phyloP scores from a whole-genome alignment of 148 eudicot species.

The Limonium bicolor region DNA sequence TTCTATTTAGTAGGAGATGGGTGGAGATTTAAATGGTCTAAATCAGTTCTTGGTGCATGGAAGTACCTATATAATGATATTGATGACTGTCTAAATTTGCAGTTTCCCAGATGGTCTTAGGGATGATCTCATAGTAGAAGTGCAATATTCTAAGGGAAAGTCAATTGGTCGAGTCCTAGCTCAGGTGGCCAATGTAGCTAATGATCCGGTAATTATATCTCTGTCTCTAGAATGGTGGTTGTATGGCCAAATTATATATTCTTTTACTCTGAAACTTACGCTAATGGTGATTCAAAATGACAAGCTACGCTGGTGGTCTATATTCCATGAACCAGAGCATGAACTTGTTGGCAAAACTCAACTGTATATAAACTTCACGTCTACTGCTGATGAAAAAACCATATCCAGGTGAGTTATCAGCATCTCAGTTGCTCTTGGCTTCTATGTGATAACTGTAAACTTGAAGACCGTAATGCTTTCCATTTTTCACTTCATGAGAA shows the following conservation, averaged over 20 bases:
- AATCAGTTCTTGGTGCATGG: too few relatives aligned
- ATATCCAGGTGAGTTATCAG: constrained; percentile 33
- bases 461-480: too few relatives aligned
- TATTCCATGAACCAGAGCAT: constrained; percentile 89
- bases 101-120: constrained; percentile 91
- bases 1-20: too few relatives aligned
- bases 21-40: too few relatives aligned
- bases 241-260: too few relatives aligned
- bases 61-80: too few relatives aligned
- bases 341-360: constrained; percentile 89
- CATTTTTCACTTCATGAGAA: background rate
- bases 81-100: too few relatives aligned
- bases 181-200: constrained; percentile 79
- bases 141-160: constrained; percentile 77
- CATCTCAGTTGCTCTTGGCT: background rate
- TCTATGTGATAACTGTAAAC: too few relatives aligned
- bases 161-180: constrained; percentile 63
- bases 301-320: constrained; percentile 90
- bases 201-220: constrained; percentile 43
- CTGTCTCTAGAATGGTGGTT: too few relatives aligned
- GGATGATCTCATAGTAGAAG: constrained; percentile 81
- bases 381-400: constrained; percentile 53
- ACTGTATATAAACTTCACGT: constrained; percentile 60
- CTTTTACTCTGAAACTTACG: too few relatives aligned
- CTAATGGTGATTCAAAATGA: constrained; percentile 48